Conservation (phyloP, 2,329 filamentous ascomycete species). For the Alternaria arbusti region DNA sequence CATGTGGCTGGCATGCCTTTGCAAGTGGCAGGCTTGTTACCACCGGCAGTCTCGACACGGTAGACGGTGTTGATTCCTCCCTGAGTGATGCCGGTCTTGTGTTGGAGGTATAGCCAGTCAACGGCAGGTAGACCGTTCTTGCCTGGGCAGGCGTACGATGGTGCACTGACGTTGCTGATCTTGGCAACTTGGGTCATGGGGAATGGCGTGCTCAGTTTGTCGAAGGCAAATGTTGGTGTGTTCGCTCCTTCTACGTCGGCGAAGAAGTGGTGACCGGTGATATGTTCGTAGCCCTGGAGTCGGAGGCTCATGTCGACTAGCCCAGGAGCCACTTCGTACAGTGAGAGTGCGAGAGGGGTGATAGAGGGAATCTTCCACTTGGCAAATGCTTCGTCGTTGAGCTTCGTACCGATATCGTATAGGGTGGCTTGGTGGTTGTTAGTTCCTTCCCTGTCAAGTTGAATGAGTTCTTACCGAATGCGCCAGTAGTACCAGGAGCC, state of each 20-base stretch:
- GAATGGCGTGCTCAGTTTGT: conserved; percentile 48
- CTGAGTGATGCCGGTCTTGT: conserved; percentile 45
- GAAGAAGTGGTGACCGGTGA: conserved; percentile 73
- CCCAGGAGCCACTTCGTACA: conserved; percentile 22
- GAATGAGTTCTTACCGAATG: conserved; percentile 32
- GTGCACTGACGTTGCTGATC: conserved; percentile 59
- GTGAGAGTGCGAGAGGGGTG: conserved; percentile 42
- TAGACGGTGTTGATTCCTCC: conserved; percentile 56
- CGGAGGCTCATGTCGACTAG: conserved; percentile 36
- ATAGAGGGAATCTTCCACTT: conserved; percentile 42
- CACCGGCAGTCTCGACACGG: conserved; percentile 57
- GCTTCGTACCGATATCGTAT: conserved; percentile 44
- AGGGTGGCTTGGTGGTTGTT: conserved; percentile 36
- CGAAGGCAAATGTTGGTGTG: conserved; percentile 67
- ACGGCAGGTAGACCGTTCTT: conserved; percentile 48
- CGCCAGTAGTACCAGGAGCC: conserved; percentile 42
- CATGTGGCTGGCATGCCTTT: conserved; percentile 38
- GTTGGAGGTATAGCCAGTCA: conserved; percentile 55
- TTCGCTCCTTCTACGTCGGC: conserved; percentile 34
- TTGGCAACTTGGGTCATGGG: conserved; percentile 55
- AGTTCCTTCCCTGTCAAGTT: conserved; percentile 1
- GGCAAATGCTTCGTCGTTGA: conserved; percentile 37
- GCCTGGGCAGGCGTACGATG: conserved; percentile 51
- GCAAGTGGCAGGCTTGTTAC: conserved; percentile 51
- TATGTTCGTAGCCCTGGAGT: conserved; percentile 41